A percentile compares a stretch with the other conserved stretches of the same genome.
Evolutionary conservation across 176 grass and related monocot genomes (phyloP).

Genomic region (Rhynchospora tenuis): DNA sequence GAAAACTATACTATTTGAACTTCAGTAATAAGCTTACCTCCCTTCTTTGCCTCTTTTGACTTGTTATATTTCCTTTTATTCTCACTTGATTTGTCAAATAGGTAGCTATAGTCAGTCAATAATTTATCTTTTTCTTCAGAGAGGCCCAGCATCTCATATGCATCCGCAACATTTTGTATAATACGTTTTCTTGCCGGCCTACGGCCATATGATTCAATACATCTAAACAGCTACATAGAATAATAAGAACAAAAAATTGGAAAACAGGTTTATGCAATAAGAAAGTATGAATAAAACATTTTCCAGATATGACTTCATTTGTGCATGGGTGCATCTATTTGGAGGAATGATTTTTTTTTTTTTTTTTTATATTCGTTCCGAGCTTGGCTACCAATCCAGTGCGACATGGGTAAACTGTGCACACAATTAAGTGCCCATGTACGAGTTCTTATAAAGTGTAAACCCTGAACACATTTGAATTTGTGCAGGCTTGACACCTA

Average conservation of each 20-base stretch:
- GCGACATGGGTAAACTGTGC: no score
- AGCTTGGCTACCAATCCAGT: no score
- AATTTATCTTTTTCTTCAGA: slow-evolving; percentile 57
- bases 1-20: neutral
- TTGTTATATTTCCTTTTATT: slow-evolving; percentile 28
- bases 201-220: slow-evolving; percentile 61
- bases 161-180: slow-evolving; percentile 67
- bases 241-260: slow-evolving; percentile 1
- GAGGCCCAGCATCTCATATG: slow-evolving; percentile 75
- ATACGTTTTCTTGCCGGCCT: slow-evolving; percentile 57
- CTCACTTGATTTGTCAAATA: slow-evolving; percentile 42
- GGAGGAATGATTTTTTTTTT: no score
- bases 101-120: slow-evolving; percentile 54
- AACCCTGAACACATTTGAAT: no score
- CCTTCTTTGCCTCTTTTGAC: slow-evolving; percentile 24
- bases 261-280: neutral
- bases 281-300: neutral
- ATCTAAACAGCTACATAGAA: slow-evolving; percentile 52
- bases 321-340: neutral
- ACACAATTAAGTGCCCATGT: no score
- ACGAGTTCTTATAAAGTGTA: no score
- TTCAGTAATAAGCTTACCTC: neutral
- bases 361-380: no score
- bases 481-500: no score
- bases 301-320: neutral